phyloP scores from a whole-genome alignment of 331 rosid species.

The Dryas integrifolia region DNA sequence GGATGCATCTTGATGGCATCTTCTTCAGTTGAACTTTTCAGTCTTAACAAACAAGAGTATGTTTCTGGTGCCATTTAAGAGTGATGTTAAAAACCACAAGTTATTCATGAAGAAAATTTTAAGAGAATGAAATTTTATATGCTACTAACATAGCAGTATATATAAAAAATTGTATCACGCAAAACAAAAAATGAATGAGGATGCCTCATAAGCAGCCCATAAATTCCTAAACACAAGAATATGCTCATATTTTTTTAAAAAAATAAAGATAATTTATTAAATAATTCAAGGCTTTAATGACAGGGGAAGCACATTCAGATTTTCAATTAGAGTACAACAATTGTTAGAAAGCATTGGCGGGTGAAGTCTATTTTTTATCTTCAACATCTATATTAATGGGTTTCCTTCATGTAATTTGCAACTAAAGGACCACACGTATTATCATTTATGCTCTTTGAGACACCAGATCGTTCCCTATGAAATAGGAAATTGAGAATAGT shows the following conservation, averaged over 20 bases:
- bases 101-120: slow-evolving; percentile 5
- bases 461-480: too few species aligned
- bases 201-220: background rate
- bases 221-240: background rate
- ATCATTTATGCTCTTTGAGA: too few species aligned
- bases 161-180: slow-evolving; percentile 1
- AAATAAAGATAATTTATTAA: background rate
- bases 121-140: slow-evolving; percentile 6
- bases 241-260: background rate
- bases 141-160: background rate
- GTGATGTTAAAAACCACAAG: slow-evolving; percentile 13
- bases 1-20: slow-evolving; percentile 83
- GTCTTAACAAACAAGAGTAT: slow-evolving; percentile 68
- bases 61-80: slow-evolving; percentile 61
- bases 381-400: too few species aligned
- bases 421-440: too few species aligned
- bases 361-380: too few species aligned
- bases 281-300: background rate
- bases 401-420: too few species aligned
- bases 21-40: slow-evolving; percentile 79
- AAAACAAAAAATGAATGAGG: background rate
- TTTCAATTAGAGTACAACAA: too few species aligned
- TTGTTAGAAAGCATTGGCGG: too few species aligned
- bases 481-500: too few species aligned
- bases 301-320: background rate